Base-by-base conservation (phyloP, 768 basidiomycete species). In the Boletus tylopilopsis region DNA sequence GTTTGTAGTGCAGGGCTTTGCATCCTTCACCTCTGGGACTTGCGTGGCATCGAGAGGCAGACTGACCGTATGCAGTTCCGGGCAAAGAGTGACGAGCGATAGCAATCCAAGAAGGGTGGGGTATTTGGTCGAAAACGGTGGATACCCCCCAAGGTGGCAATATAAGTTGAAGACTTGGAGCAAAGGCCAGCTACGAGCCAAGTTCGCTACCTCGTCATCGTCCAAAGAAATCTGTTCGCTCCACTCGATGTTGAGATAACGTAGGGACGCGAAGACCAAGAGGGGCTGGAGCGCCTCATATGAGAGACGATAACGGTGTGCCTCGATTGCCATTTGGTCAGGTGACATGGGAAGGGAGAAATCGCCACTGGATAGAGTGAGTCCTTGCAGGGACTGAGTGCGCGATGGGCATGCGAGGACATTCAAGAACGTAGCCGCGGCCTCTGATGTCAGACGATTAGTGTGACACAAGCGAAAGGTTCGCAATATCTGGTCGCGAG, bases 1-100 rank as follows among this genome's bases (percentile, higher is more conserved):
- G 7, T 33, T 2, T 5, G 47, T 48, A 13, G 43, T 13, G 8
- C 35, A 29, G 5, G 42, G 16, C 5, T 36, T 24, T 21, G 29
- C 16, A 2, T 38, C 49, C 13, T 45, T 6, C 19, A 32, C 22
- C 33, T 18, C 24, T 16, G 55, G 59, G 5, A 61, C 37, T 5
- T 57, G 4, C 32, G 44, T 44, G 9, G 55, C 59, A 15, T 60
- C 59, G 16, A 60, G 29, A 4, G 50, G 37, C 0, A 58, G 33
- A 19, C 19, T 30, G 40, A 57, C 13, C 4, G 15, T 24, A 5
- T 16, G 1, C 18, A 61, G 24, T 2, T 35, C 12, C 1, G 40
- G 45, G 18, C 42, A 58, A 1, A 23, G 15, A 1, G 36, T 16
- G 29, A 46, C 33, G 35, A 60, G 39, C 6, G 29, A 18, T 8